Conservation (phyloP, 2,329 filamentous ascomycete genomes). For the Colletotrichum brevisporum region DNA sequence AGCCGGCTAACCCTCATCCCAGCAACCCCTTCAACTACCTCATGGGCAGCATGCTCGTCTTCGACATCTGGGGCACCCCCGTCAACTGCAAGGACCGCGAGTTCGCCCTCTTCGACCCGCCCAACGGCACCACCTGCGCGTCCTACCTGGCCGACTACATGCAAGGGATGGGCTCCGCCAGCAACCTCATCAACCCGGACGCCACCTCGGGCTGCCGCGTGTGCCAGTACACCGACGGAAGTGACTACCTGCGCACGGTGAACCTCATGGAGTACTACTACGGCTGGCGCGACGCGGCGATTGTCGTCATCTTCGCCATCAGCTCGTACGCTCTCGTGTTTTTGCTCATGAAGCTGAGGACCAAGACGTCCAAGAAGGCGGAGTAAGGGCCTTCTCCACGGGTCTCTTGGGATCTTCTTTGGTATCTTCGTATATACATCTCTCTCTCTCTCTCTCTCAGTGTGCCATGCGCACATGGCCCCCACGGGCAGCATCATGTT, state of each 20-base stretch:
- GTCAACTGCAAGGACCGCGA: slow-evolving; percentile 64
- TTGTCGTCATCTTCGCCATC: slow-evolving; percentile 69
- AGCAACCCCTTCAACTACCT: slow-evolving; percentile 73
- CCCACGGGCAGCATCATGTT: too few species aligned
- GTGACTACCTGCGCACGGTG: slow-evolving; percentile 71
- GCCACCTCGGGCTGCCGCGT: slow-evolving; percentile 70
- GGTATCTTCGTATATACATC: neutral
- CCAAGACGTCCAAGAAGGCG: slow-evolving; percentile 63
- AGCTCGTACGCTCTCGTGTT: slow-evolving; percentile 66
- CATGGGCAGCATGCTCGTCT: slow-evolving; percentile 68
- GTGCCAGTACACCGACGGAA: slow-evolving; percentile 70
- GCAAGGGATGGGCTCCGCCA: slow-evolving; percentile 58
- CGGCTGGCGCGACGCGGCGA: slow-evolving; percentile 76
- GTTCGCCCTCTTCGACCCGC: slow-evolving; percentile 66
- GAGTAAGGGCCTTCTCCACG: slow-evolving; percentile 46
- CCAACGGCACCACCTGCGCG: slow-evolving; percentile 66
- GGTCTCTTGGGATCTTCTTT: neutral
- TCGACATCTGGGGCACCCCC: slow-evolving; percentile 61
- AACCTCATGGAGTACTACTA: slow-evolving; percentile 74
- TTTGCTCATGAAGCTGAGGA: slow-evolving; percentile 62
- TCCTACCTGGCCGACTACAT: slow-evolving; percentile 70
- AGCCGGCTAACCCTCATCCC: neutral
- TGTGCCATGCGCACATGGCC: neutral
- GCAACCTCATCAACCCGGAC: slow-evolving; percentile 72
- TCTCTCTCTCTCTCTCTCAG: neutral